Evolutionary conservation across 2,329 filamentous ascomycete species (phyloP), one percentile per base, ranked within the genome.

Genomic region (Diaporthe longicolla): DNA sequence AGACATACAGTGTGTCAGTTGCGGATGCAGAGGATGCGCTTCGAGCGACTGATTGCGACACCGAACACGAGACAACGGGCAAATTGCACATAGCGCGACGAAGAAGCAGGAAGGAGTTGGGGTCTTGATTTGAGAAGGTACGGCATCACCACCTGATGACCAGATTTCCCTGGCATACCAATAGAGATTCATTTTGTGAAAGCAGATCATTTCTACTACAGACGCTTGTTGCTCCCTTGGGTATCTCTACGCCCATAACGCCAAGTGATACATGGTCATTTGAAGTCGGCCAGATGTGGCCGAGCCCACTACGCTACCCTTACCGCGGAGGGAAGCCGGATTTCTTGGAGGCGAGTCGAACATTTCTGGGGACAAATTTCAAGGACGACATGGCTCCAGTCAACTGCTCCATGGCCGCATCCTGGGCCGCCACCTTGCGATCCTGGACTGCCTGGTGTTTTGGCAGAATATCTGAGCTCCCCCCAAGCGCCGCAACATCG

Each of bases 1-100:
- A 82, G 93, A 94, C 50, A 92, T 98, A 43, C 93, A 98, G 83
- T 99, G 97, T 81, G 95, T 98, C 69, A 98, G 91, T 84, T 99
- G 97, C 83, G 97, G 97, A 11, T 99, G 97, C 83, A 89, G 94
- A 80, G 96, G 96, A 0, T 98, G 96, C 83, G 90, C 94, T 21
- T 97, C 95, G 61, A 93, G 91, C 80, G 95, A 98, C 82, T 98
- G 82, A 83, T 75, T 19, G 43, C 32, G n/a, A 19, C 15, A 26
- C 35, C 50, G 40, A 65, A 35, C 15, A 45, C 35, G 43, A 71
- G 54, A 52, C 26, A 43, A 71, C 13, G 45, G 58, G 43, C 48
- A 13, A 45, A n/a, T 32, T 24, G 21, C 37, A 66, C 29, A 63
- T 55, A 26, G 35, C 37, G 29, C 29, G 55, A 40, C 43, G 45